Percentiles rank a stretch among this genome's conserved stretches.
Conservation (phyloP, 805 yeast genomes). For the Ogataea philodendri region DNA sequence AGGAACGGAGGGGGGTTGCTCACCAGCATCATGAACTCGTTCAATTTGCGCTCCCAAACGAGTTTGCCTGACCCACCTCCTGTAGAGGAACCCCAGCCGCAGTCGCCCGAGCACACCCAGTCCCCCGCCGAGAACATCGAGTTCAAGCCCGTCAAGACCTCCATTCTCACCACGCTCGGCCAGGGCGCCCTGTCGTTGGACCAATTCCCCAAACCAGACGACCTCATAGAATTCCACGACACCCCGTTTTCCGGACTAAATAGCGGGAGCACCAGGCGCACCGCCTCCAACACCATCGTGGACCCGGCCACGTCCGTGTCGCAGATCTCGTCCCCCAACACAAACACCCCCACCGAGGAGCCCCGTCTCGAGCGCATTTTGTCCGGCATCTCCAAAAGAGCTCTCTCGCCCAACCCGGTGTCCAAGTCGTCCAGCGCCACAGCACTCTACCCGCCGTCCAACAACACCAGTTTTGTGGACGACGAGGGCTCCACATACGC, state of each 20-base stretch:
- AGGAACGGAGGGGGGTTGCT: slow-evolving; percentile 22
- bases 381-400: slow-evolving; percentile 20
- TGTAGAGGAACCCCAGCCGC: slow-evolving; percentile 1
- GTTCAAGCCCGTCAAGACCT: slow-evolving; percentile 46
- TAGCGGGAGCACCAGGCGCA: slow-evolving; percentile 7
- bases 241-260: slow-evolving; percentile 9
- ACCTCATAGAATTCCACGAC: slow-evolving; percentile 1
- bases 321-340: slow-evolving; percentile 15
- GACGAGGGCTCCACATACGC: slow-evolving; percentile 17
- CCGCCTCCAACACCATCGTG: slow-evolving; percentile 8
- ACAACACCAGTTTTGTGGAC: slow-evolving; percentile 14
- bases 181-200: slow-evolving; percentile 44
- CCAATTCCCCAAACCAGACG: slow-evolving; percentile 25
- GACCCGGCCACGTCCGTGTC: slow-evolving; percentile 14
- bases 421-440: slow-evolving; percentile 11
- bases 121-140: slow-evolving; percentile 36
- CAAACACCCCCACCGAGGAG: slow-evolving; percentile 16
- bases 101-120: slow-evolving; percentile 6
- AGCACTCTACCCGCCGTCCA: slow-evolving; percentile 6
- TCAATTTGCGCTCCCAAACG: slow-evolving; percentile 28
- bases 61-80: slow-evolving; percentile 15
- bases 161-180: slow-evolving; percentile 49
- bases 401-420: slow-evolving; percentile 15
- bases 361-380: slow-evolving; percentile 1
- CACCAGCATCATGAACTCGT: slow-evolving; percentile 29